Evolutionary conservation across 73 alveolate species (phyloP).

Genomic region (Durusdinium trenchii): DNA sequence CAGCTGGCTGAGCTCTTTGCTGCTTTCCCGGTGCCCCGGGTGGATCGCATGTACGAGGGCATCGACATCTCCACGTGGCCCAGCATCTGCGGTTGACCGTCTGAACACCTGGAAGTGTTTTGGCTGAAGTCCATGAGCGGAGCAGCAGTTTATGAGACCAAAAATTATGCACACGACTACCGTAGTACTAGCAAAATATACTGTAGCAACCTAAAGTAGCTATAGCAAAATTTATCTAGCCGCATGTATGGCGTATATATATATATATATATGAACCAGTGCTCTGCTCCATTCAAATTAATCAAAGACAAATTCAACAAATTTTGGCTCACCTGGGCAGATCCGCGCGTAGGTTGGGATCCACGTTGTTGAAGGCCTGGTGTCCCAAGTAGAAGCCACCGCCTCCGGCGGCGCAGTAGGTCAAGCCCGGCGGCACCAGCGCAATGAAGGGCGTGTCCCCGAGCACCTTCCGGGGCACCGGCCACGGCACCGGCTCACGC

Average conservation of each 20-base stretch:
- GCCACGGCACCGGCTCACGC: conserved; percentile 94
- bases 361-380: conserved; percentile 95
- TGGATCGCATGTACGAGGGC: conserved; percentile 83
- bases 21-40: conserved; percentile 73
- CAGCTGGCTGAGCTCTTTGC: conserved; percentile 57
- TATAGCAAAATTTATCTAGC: too few relatives aligned
- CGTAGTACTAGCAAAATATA: too few relatives aligned
- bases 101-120: too few relatives aligned
- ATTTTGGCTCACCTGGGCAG: too few relatives aligned
- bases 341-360: conserved; percentile 91
- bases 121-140: too few relatives aligned
- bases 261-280: too few relatives aligned
- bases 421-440: conserved; percentile 81
- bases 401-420: conserved; percentile 91
- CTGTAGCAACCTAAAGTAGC: too few relatives aligned
- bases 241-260: too few relatives aligned
- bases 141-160: too few relatives aligned
- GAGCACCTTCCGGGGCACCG: conserved; percentile 91
- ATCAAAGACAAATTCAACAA: too few relatives aligned
- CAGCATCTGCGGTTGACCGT: conserved; percentile 91
- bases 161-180: too few relatives aligned
- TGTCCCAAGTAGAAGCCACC: conserved; percentile 92
- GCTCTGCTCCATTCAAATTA: too few relatives aligned
- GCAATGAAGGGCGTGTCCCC: conserved; percentile 95
- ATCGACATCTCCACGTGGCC: conserved; percentile 94